A percentile compares a stretch with the other conserved stretches of the same genome.
These are phyloP conservation scores for Trypanosomatidae sp. DNA, from an alignment of 208 protist species.

Conservation along the genomic window DNA sequence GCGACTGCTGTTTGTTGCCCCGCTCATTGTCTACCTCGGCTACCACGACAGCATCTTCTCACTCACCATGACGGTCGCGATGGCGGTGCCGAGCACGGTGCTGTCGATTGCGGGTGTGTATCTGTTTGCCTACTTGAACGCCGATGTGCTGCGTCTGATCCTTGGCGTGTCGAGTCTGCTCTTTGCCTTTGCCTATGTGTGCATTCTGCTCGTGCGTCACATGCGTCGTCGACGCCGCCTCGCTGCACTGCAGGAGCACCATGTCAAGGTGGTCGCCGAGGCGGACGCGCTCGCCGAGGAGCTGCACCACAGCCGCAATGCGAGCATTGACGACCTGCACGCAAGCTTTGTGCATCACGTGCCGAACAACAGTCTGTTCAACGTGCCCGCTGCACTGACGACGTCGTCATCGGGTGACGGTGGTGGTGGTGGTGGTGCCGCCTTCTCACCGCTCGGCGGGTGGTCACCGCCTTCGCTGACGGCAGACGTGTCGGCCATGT, in stretches of 20 bases:
- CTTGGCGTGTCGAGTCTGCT: slow-evolving; percentile 27
- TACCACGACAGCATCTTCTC: slow-evolving; percentile 41
- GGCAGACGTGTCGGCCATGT: no score
- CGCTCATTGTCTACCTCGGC: slow-evolving; percentile 27
- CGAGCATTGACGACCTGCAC: slow-evolving; percentile 20
- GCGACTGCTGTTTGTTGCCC: slow-evolving; percentile 34
- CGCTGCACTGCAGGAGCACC: slow-evolving; percentile 12
- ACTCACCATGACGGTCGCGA: slow-evolving; percentile 29
- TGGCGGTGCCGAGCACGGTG: slow-evolving; percentile 35
- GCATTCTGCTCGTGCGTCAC: slow-evolving; percentile 17
- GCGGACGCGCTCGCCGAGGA: slow-evolving; percentile 26
- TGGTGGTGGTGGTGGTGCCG: slow-evolving; percentile 4
- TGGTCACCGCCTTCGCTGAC: no score
- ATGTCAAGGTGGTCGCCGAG: slow-evolving; percentile 21
- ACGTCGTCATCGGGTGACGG: background rate
- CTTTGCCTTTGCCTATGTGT: slow-evolving; percentile 21
- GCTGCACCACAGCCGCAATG: slow-evolving; percentile 15
- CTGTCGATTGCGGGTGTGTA: slow-evolving; percentile 24
- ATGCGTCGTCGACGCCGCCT: slow-evolving; percentile 17
- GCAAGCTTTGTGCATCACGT: slow-evolving; percentile 23
- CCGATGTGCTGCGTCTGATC: slow-evolving; percentile 11
- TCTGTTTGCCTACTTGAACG: slow-evolving; percentile 14
- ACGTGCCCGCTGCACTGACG: slow-evolving; percentile 1
- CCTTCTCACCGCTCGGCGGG: no score
- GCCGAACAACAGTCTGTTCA: slow-evolving; percentile 18